phyloP scores from a whole-genome alignment of 2,329 filamentous ascomycete genomes.

The Dactylellina cionopaga region DNA sequence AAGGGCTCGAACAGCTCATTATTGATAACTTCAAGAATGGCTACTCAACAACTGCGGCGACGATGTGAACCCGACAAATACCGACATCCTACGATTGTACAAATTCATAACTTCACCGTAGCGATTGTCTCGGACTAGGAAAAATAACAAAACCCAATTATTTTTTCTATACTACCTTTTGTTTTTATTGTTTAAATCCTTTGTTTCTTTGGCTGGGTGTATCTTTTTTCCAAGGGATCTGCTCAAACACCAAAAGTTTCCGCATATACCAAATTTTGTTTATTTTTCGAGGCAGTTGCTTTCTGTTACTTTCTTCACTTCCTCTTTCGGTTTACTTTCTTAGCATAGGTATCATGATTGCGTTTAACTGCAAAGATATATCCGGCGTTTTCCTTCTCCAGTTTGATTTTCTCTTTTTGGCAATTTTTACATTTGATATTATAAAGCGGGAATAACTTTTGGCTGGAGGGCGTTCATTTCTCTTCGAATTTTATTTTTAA shows the following conservation, averaged over 20 bases:
- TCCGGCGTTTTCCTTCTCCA: conserved; percentile 45
- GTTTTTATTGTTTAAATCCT: conserved; percentile 1
- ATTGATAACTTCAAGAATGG: conserved; percentile 58
- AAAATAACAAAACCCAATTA: too few relatives aligned
- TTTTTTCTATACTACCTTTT: conserved; percentile 1
- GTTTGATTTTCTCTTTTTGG: background rate
- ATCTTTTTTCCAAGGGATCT: conserved; percentile 28
- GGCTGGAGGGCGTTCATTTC: conserved; percentile 17
- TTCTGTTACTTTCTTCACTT: conserved; percentile 10
- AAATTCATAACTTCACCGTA: conserved; percentile 26
- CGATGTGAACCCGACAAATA: conserved; percentile 15
- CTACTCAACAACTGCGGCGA: conserved; percentile 38
- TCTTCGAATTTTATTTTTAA: too few relatives aligned
- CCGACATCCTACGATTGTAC: conserved; percentile 9
- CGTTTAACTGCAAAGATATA: conserved; percentile 45
- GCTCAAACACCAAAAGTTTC: conserved; percentile 48
- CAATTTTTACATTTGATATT: conserved; percentile 10
- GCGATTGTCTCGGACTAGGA: conserved; percentile 7
- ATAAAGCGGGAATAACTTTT: conserved; percentile 24
- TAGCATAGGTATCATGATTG: conserved; percentile 52
- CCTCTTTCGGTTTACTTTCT: conserved; percentile 11
- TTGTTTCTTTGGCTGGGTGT: conserved; percentile 32
- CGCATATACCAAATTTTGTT: conserved; percentile 39
- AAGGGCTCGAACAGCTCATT: conserved; percentile 71
- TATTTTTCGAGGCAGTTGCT: background rate